Evolutionary conservation across 441 rosid species (phyloP), one percentile per base, ranked within the genome.

Genomic region (Bruguiera hainesii): DNA sequence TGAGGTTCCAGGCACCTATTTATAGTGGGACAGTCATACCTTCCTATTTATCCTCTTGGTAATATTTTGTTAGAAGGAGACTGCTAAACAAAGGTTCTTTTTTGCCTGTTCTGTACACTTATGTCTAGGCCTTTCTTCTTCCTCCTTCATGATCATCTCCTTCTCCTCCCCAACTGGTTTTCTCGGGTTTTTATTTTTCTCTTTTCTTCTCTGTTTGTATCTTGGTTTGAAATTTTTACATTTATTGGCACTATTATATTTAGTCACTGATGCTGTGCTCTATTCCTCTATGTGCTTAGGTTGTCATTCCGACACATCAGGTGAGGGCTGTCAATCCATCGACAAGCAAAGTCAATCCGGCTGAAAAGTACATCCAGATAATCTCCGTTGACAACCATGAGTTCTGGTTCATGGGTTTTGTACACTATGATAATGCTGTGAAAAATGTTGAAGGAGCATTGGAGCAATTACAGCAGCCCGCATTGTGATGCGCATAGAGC

Each of bases 341-440:
- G 64, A 70, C 86, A 16, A 88, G 92, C 86, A 85, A 79, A 71
- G 82, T 66, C 26, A 93, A 89, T 59, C 70, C 87, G 1, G 75
- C 85, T 4, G 98, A 93, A 79, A 93, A 93, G 71, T 89, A 85
- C 84, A 80, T 91, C 75, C 97, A 88, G 78, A 78, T 88, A 50
- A 83, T 89, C n/a, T 88, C 98, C 4, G 59, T 87, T 0, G 95
- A 93, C 80, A 87, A 83, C 76, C 97, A 93, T 56, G 97, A 93
- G 69, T 93, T 91, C 77, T 89, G 97, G 98, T 91, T 93, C 79
- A 89, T 93, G 96, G 98, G 98, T 4, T 91, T 93, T 76, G 95
- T 89, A 60, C 73, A 87, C 78, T 93, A 91, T 29, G 93, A 91
- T 48, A 83, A 78, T 63, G 97, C 97, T 8, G 91, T 88, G 74